Base-by-base conservation (phyloP, 805 yeast species). In the Cephaloascus albidus region DNA sequence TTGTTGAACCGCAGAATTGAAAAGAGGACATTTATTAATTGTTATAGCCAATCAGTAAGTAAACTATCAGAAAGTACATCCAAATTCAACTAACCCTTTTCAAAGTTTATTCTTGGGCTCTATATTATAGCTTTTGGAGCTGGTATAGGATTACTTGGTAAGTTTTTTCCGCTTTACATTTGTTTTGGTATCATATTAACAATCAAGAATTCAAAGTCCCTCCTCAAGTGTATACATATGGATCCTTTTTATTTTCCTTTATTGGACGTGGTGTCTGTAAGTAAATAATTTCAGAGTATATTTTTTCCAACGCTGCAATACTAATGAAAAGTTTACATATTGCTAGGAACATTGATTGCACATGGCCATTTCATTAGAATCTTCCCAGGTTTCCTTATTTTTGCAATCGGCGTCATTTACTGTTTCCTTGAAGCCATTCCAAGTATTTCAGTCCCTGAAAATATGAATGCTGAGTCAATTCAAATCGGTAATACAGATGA, bases 361-460 rank as follows among this genome's bases (percentile, higher is more conserved):
- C 70, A 65, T 39, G 81, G 75, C 6, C 71, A 78, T 39, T 55
- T 71, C 27, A 59, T 84, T 44, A 70, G 87, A 46, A 51, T 74
- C 31, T 54, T 85, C 34, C 63, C 76, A n/a, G 81, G 81, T 2
- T 45, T 81, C 8, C 38, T 83, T 12, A 63, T 85, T n/a, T 70
- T 76, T 32, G 33, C 76, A 2, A 57, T 78, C 18, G 96, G 95
- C 20, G 53, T 76, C 18, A 72, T 60, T 3, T 86, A 68, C 58
- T 54, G 71, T 37, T 74, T 61, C 1, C 68, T 86, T 51, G 93
- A 86, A 58, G 81, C 82, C 38, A 58, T 84, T 20, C 87, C 89
- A 16, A 74, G 83, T 43, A 65, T 85, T 33, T 80, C 84, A 39
- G 82, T 88, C 20, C 96, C 96, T 16, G 83, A 75, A 41, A 85